phyloP scores from a whole-genome alignment of 306 rosid species.

The Cicer bijugum region DNA sequence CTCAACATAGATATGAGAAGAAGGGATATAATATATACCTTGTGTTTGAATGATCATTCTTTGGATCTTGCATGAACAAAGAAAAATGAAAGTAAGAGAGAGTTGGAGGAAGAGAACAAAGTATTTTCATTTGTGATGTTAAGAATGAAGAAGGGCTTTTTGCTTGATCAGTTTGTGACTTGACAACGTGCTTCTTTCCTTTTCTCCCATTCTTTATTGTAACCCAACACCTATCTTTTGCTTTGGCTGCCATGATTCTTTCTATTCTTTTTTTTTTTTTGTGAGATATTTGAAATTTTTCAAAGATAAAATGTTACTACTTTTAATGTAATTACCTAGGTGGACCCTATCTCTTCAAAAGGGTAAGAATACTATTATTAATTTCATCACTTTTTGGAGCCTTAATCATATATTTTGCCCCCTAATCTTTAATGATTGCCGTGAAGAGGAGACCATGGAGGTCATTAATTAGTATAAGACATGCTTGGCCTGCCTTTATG shows the following conservation, averaged over 20 bases:
- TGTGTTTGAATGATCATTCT: conserved; percentile 59
- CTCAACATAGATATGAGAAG: background rate
- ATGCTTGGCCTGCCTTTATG: conserved; percentile 70
- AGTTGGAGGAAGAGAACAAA: conserved; percentile 59
- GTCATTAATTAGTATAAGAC: conserved; percentile 52
- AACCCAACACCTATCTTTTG: conserved; percentile 56
- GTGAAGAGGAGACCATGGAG: conserved; percentile 48
- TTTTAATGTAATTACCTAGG: conserved; percentile 55
- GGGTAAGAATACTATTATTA: conserved; percentile 37
- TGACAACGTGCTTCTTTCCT: conserved; percentile 63
- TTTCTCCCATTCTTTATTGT: conserved; percentile 63
- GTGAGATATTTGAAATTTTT: conserved; percentile 51
- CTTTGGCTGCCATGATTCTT: conserved; percentile 73
- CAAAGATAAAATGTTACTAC: conserved; percentile 61
- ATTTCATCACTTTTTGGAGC: conserved; percentile 48
- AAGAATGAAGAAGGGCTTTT: conserved; percentile 48
- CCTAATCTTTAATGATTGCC: conserved; percentile 55
- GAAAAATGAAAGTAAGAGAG: conserved; percentile 51
- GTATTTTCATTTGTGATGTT: conserved; percentile 70
- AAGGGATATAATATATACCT: conserved; percentile 49
- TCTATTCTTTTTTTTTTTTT: conserved; percentile 30
- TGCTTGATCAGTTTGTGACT: conserved; percentile 34
- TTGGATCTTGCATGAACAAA: conserved; percentile 93
- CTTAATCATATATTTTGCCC: conserved; percentile 58
- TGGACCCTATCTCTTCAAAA: conserved; percentile 52